phyloP scores from a whole-genome alignment of 345 rosid species.

The Heritiera littoralis region DNA sequence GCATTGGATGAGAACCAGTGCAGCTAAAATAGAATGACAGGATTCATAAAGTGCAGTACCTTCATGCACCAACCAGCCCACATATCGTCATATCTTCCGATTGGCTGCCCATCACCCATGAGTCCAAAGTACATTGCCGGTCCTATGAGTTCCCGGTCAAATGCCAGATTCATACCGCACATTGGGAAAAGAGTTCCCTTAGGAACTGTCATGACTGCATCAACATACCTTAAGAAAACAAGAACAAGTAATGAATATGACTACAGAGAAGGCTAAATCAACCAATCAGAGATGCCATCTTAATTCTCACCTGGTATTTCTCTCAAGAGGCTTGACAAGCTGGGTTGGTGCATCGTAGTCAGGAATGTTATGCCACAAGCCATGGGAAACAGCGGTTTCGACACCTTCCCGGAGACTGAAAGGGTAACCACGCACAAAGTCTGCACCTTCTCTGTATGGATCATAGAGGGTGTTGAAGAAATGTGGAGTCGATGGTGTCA shows the following conservation, averaged over 20 bases:
- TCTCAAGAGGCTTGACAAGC: constrained; percentile 45
- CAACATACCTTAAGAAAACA: constrained; percentile 27
- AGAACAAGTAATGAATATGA: neutral
- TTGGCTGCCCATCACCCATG: constrained; percentile 46
- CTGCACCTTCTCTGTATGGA: constrained; percentile 35
- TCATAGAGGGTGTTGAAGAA: constrained; percentile 48
- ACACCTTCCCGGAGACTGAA: constrained; percentile 40
- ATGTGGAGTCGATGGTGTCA: constrained; percentile 34
- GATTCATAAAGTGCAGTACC: neutral
- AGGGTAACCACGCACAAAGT: constrained; percentile 46
- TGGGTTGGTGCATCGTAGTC: constrained; percentile 46
- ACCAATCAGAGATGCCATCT: neutral
- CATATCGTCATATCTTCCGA: constrained; percentile 45
- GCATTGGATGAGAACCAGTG: neutral
- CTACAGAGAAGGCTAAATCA: constrained; percentile 1
- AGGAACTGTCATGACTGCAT: constrained; percentile 40
- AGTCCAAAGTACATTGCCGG: constrained; percentile 47
- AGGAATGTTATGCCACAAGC: constrained; percentile 49
- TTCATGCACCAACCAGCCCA: constrained; percentile 50
- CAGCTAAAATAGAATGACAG: neutral
- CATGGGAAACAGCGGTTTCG: constrained; percentile 39
- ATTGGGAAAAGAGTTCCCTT: constrained; percentile 38
- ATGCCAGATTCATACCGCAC: constrained; percentile 48
- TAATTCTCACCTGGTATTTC: constrained; percentile 33
- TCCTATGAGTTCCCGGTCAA: constrained; percentile 36